Conservation (phyloP, 2,329 filamentous ascomycete species). For the Claviceps fusiformis region DNA sequence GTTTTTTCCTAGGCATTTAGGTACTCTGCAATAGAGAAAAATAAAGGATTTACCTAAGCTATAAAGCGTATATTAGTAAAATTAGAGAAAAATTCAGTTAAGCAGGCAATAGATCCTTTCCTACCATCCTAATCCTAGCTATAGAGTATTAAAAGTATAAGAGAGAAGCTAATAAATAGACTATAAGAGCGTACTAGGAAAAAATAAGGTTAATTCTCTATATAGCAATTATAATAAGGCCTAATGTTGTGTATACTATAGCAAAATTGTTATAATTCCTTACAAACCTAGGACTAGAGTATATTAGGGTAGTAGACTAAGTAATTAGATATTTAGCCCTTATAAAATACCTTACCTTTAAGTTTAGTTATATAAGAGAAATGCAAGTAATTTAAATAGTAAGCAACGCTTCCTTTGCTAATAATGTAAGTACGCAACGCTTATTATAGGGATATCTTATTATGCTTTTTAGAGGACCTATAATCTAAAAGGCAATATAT, state of each 20-base stretch:
- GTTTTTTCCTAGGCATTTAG: not conserved
- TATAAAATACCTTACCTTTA: not conserved
- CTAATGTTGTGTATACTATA: not conserved
- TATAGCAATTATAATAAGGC: not conserved
- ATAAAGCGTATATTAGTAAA: not conserved
- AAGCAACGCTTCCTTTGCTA: not conserved
- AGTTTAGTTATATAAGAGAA: not conserved
- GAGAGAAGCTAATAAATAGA: not conserved
- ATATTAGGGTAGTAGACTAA: not conserved
- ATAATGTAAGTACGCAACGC: not conserved
- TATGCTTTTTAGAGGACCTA: not conserved
- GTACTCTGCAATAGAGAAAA: not conserved
- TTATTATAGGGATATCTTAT: not conserved
- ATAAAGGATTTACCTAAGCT: not conserved
- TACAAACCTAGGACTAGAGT: not conserved
- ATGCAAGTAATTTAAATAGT: not conserved
- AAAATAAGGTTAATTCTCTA: not conserved
- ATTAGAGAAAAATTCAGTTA: not conserved
- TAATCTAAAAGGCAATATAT: not conserved
- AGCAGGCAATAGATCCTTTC: not conserved
- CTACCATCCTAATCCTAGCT: not conserved
- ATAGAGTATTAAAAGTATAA: not conserved
- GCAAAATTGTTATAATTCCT: not conserved
- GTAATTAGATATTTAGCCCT: not conserved
- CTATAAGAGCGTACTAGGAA: not conserved